Evolutionary conservation across 768 basidiomycete species (phyloP).

Genomic region (Boletales sp.): DNA sequence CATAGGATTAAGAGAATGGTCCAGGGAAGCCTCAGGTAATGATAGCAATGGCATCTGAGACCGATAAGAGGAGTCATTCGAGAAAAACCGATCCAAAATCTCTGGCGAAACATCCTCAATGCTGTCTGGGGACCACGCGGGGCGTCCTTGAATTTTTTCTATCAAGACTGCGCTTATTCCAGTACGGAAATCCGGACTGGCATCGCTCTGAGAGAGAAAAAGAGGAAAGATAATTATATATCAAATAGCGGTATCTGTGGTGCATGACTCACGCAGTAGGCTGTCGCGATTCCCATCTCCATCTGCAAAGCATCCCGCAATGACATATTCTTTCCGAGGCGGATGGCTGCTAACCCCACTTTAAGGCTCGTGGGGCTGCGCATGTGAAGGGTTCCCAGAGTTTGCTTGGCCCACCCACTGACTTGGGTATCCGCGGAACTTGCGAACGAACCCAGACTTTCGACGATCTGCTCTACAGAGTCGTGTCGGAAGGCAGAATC

Average conservation of each 20-base stretch:
- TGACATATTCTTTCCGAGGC: conserved; percentile 58
- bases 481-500: conserved; percentile 75
- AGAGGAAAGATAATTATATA: conserved; percentile 8
- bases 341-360: conserved; percentile 79
- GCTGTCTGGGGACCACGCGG: conserved; percentile 68
- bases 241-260: conserved; percentile 6
- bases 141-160: conserved; percentile 48
- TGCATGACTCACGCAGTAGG: conserved; percentile 72
- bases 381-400: conserved; percentile 55
- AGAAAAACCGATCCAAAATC: conserved; percentile 68
- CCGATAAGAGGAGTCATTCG: conserved; percentile 45
- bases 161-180: conserved; percentile 74
- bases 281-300: conserved; percentile 86
- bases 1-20: conserved; percentile 31
- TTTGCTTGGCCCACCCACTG: conserved; percentile 70
- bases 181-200: conserved; percentile 76
- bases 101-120: conserved; percentile 57
- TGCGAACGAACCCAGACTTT: conserved; percentile 45
- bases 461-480: conserved; percentile 68
- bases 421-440: conserved; percentile 41
- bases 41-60: conserved; percentile 42
- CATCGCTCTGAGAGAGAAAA: conserved; percentile 53
- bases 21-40: conserved; percentile 33
- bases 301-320: conserved; percentile 70
- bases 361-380: conserved; percentile 92